These are phyloP conservation scores for Saururus chinensis DNA, from an alignment of 164 flowering plant genomes.

Conservation along the genomic window DNA sequence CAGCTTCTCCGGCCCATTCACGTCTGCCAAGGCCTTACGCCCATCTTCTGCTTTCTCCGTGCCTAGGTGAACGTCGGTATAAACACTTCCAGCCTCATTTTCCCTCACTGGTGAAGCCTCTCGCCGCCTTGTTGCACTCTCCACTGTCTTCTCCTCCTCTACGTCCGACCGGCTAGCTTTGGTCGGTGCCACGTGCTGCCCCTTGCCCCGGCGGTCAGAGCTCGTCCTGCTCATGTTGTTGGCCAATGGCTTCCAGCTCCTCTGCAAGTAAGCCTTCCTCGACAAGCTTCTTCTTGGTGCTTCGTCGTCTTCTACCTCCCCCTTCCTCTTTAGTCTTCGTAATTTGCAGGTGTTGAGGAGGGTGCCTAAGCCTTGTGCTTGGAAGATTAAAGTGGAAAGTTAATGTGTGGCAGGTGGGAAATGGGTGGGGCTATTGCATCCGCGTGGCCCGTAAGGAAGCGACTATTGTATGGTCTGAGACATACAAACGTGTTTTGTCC, in stretches of 20 bases:
- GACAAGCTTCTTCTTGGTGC: too few species aligned
- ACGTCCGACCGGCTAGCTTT: neutral
- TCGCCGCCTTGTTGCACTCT: neutral
- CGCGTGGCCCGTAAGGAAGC: neutral
- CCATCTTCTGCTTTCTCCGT: neutral
- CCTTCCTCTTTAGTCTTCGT: neutral
- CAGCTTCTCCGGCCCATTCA: slow-evolving; percentile 35
- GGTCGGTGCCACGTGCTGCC: neutral
- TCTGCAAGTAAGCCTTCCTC: neutral
- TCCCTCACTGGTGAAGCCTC: neutral
- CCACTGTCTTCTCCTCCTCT: neutral
- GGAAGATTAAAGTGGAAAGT: neutral
- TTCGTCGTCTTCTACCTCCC: neutral
- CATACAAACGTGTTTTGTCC: slow-evolving; percentile 9
- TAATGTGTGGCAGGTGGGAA: neutral
- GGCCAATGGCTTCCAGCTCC: too few species aligned
- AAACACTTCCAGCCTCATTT: too few species aligned
- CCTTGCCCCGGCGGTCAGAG: neutral
- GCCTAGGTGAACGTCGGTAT: too few species aligned
- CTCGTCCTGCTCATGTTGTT: neutral
- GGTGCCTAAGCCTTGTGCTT: neutral
- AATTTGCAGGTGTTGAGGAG: too few species aligned
- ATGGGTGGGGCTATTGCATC: slow-evolving; percentile 5
- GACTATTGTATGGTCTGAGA: slow-evolving; percentile 4
- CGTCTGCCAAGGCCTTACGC: neutral